Conservation (phyloP, 495 filamentous ascomycete species). For the Penicillium robsamsonii region DNA sequence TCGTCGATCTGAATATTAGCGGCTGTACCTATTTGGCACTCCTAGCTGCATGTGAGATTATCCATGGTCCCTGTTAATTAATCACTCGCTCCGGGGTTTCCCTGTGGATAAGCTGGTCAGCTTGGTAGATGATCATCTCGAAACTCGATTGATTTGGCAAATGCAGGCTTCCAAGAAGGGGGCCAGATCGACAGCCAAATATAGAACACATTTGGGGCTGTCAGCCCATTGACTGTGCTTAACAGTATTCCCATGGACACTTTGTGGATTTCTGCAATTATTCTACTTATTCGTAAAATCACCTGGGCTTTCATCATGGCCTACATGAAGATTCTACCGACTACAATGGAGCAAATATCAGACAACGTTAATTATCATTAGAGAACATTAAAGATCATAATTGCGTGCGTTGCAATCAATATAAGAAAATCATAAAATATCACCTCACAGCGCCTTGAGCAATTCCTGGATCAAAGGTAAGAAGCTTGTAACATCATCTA, state of each 20-base stretch:
- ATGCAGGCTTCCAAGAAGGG: too few species aligned
- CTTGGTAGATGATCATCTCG: too few species aligned
- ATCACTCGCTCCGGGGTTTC: too few species aligned
- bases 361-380: slow-evolving; percentile 15
- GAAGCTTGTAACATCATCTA: slow-evolving; percentile 26
- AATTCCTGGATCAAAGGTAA: slow-evolving; percentile 30
- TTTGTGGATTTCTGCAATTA: background rate
- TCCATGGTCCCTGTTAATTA: too few species aligned
- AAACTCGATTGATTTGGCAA: too few species aligned
- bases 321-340: background rate
- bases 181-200: too few species aligned
- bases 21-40: too few species aligned
- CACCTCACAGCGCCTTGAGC: slow-evolving; percentile 28
- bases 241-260: too few species aligned
- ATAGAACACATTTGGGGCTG: too few species aligned
- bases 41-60: background rate
- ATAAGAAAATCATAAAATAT: slow-evolving; percentile 15
- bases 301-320: background rate
- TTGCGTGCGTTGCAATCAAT: slow-evolving; percentile 9
- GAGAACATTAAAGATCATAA: slow-evolving; percentile 13
- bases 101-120: too few species aligned
- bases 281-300: background rate
- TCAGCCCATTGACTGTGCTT: too few species aligned
- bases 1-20: too few species aligned
- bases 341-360: background rate